A percentile compares a stretch with the other conserved stretches of the same genome.
These are phyloP conservation scores for Eimeria tenella DNA, from an alignment of 169 alveolate species.

Conservation along the genomic window DNA sequence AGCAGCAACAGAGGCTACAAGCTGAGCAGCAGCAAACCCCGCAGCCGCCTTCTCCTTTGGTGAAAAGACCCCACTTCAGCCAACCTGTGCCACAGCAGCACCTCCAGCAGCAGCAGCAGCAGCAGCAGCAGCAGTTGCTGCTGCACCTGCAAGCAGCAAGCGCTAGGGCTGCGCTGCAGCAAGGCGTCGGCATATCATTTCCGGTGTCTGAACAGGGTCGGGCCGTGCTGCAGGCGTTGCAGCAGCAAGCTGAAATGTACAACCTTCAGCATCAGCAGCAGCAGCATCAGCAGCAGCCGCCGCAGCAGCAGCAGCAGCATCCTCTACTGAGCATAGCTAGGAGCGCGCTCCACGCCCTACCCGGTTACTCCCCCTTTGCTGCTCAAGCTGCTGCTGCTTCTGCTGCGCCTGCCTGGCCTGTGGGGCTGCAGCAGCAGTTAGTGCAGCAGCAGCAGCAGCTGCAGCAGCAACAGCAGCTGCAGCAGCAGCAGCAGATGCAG, in stretches of 20 bases:
- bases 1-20: constrained; percentile 30
- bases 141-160: constrained; percentile 70
- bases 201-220: constrained; percentile 63
- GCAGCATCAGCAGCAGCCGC: constrained; percentile 18
- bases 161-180: constrained; percentile 66
- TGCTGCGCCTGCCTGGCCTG: constrained; percentile 52
- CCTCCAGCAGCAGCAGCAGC: constrained; percentile 67
- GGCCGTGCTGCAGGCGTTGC: constrained; percentile 64
- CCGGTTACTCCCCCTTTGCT: constrained; percentile 68
- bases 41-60: constrained; percentile 23
- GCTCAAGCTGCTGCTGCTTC: constrained; percentile 45
- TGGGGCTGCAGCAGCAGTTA: constrained; percentile 65
- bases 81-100: constrained; percentile 65
- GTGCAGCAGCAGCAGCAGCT: constrained; percentile 42
- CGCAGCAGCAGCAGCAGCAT: constrained; percentile 53
- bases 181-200: constrained; percentile 33
- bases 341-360: constrained; percentile 54
- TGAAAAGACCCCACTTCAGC: constrained; percentile 40
- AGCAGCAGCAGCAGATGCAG: constrained; percentile 49
- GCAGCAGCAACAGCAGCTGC: constrained; percentile 54
- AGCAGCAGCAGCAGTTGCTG: constrained; percentile 62
- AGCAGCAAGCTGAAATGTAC: constrained; percentile 70
- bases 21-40: constrained; percentile 45
- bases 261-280: constrained; percentile 47
- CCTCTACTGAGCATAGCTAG: constrained; percentile 48